Evolutionary conservation across 805 yeast species (phyloP).

Genomic region (Candida coleopterorum): DNA sequence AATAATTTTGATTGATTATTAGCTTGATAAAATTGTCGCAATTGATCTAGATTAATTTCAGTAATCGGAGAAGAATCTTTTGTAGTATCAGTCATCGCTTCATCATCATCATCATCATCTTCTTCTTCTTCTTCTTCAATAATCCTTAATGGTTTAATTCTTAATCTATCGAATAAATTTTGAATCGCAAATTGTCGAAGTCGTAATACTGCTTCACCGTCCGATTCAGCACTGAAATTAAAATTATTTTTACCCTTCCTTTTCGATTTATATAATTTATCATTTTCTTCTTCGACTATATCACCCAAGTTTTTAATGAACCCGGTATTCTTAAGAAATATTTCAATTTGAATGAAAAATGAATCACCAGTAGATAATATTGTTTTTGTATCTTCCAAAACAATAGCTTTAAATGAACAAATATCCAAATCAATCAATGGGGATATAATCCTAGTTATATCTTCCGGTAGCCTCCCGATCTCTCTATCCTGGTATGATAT

Average conservation of each 20-base stretch:
- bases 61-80: constrained; percentile 18
- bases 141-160: constrained; percentile 21
- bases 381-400: constrained; percentile 51
- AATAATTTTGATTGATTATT: constrained; percentile 59
- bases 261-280: constrained; percentile 8
- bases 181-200: constrained; percentile 53
- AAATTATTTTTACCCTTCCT: constrained; percentile 16
- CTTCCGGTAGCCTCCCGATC: constrained; percentile 73
- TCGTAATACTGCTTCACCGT: constrained; percentile 47
- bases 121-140: constrained; percentile 10
- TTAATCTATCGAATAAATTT: constrained; percentile 49
- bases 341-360: constrained; percentile 64
- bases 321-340: constrained; percentile 46
- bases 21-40: constrained; percentile 69
- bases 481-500: constrained; percentile 43
- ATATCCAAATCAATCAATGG: constrained; percentile 58
- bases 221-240: constrained; percentile 42
- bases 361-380: constrained; percentile 71
- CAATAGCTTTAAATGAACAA: constrained; percentile 51
- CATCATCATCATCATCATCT: constrained; percentile 6
- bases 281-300: constrained; percentile 8
- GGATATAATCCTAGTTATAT: constrained; percentile 57
- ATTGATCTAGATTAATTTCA: constrained; percentile 62
- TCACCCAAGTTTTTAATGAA: constrained; percentile 17
- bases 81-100: constrained; percentile 15